Evolutionary conservation across 352 stramenopile species (phyloP), one percentile per base, ranked within the genome.

Genomic region (Globisporangium spinosum): DNA sequence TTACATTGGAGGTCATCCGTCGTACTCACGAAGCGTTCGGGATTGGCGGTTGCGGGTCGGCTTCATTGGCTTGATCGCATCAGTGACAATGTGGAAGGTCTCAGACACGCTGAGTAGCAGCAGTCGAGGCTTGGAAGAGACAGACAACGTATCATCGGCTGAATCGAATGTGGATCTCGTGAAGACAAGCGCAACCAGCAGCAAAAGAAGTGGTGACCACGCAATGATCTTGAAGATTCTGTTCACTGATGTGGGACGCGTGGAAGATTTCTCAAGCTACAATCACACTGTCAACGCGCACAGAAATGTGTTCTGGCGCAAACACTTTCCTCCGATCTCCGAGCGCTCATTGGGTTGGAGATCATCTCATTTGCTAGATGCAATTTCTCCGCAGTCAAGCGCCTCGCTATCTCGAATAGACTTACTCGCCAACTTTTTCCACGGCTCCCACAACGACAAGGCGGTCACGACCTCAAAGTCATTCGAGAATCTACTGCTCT

Each of bases 301-400:
- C 55, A 69, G 83, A 17, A 90, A 79, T 53, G 72, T 91, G 0
- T 89, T 90, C 23, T 91, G 83, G 83, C 65, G 83, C 15, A 72
- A 69, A 55, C 53, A 62, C 34, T 85, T 78, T 56, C 82, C 79
- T 45, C 71, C 79, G 7, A 75, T 85, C 23, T 69, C 60, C 15
- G 38, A 49, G 20, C 32, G 27, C 40, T 35, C 25, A 3, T 45
- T 64, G 34, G 0, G 15, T 45, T 55, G 17, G 5, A 49, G 9
- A 4, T 32, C 54, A 29, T n/a, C 15, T 10, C 47, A n/a, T 20
- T 47, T 29, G 3, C 1, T 8, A 61, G 20, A 47, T 3, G 47
- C 54, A 17, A 45, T 59, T 27, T 67, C 64, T 3, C 8, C 29
- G 2, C 6, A 51, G 9, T 60, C 56, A 0, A 27, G 55, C n/a